Base-by-base conservation (phyloP, 1,284 basidiomycete genomes). In the Sphagnurus paluster region DNA sequence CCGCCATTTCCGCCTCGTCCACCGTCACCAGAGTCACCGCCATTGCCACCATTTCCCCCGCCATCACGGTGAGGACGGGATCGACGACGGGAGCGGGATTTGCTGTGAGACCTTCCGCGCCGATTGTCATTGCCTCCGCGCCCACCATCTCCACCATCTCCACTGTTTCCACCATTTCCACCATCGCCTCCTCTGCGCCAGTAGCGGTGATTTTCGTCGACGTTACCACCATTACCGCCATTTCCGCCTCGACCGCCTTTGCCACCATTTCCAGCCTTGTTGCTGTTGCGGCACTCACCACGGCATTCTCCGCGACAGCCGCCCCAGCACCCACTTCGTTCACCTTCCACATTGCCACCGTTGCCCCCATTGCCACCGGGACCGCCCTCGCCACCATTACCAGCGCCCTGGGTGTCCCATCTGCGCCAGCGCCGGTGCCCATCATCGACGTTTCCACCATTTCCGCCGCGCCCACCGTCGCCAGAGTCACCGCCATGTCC, bases 101-200 rank as follows among this genome's bases (percentile, higher is more conserved):
- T n/a, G n/a, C 35, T 24, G 8, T n/a, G 11, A 37, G 32, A 34
- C 32, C 16, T 34, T 5, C 6, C 32, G 6, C 17, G 35, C n/a
- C 30, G 30, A 16, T 8, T 33, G 8, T 33, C 13, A 16, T 33
- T 51, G 0, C 46, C 46, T 11, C 49, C 49, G 37, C 48, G 44
- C 0, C 49, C 49, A 4, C 45, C 49, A 32, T 50, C 26, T 5
- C 49, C 49, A 20, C 49, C 44, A 2, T 42, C 25, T 7, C 48
- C 48, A 2, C 48, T 44, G 16, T 34, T 24, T 9, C 49, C 49
- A 34, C 47, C 39, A 14, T 42, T 23, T 13, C 39, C 39, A 32
- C 39, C 39, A 20, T 42, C 29, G n/a, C 39, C 39, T 23, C 36
- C 25, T 26, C 25, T 26, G 25, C 25, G 25, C 25, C 25, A 26